Conservation (phyloP, 768 basidiomycete genomes). For the Gymnopilus junonius region DNA sequence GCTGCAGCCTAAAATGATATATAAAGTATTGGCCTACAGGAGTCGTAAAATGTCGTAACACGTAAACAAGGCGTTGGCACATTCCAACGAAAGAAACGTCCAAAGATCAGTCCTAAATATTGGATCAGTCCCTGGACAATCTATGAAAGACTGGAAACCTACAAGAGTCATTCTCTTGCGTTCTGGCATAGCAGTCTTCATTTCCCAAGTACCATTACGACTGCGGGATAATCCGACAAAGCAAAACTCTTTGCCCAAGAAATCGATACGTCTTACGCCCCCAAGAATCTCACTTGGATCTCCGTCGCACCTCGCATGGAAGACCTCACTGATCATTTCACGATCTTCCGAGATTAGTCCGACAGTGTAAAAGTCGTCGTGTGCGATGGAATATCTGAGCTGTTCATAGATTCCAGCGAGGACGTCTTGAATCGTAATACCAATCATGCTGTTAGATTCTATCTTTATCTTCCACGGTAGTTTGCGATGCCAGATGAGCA, state of each 20-base stretch:
- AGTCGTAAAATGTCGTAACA: neutral
- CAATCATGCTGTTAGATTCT: slow-evolving; percentile 33
- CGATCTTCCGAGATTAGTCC: slow-evolving; percentile 47
- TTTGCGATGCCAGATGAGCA: slow-evolving; percentile 52
- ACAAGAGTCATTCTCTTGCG: slow-evolving; percentile 20
- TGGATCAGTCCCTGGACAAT: neutral
- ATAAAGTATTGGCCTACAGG: neutral
- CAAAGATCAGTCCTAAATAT: neutral
- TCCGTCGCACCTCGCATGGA: slow-evolving; percentile 38
- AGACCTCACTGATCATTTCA: slow-evolving; percentile 42
- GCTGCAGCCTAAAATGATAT: neutral
- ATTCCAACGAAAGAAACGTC: neutral
- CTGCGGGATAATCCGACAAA: slow-evolving; percentile 37
- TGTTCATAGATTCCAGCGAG: slow-evolving; percentile 44
- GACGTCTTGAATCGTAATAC: slow-evolving; percentile 54
- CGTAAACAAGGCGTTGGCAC: neutral
- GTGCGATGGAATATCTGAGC: slow-evolving; percentile 41
- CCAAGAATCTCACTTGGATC: slow-evolving; percentile 31
- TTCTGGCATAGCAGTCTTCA: slow-evolving; percentile 27
- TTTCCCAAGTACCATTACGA: slow-evolving; percentile 33
- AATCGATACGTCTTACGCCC: slow-evolving; percentile 55
- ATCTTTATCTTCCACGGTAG: slow-evolving; percentile 61
- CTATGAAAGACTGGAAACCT: neutral
- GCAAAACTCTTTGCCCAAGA: slow-evolving; percentile 45
- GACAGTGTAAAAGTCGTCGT: slow-evolving; percentile 50